A percentile compares a stretch with the other conserved stretches of the same genome.
phyloP scores from a whole-genome alignment of 768 basidiomycete genomes.

The Epithele typhae region DNA sequence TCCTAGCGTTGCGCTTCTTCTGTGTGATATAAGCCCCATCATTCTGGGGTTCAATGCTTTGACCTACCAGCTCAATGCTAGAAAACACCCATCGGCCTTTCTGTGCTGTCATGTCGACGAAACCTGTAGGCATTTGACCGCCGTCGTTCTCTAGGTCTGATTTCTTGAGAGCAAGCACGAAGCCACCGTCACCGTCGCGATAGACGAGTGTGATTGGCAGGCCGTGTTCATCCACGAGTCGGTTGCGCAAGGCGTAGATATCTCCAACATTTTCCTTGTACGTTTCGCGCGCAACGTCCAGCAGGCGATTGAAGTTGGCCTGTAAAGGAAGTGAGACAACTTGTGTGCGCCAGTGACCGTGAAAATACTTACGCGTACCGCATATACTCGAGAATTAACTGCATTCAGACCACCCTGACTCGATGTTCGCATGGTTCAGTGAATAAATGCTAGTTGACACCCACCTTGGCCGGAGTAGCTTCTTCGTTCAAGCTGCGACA shows the following conservation, averaged over 20 bases:
- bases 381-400: conserved; percentile 82
- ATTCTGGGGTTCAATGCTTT: not conserved
- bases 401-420: conserved; percentile 65
- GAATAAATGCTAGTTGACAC: not conserved
- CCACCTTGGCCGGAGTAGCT: conserved; percentile 53
- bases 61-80: conserved; percentile 72
- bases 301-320: conserved; percentile 76
- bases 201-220: conserved; percentile 66
- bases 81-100: conserved; percentile 75
- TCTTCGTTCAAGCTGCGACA: conserved; percentile 71
- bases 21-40: conserved; percentile 25
- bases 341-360: not conserved
- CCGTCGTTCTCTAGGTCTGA: conserved; percentile 41
- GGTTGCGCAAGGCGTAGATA: conserved; percentile 64
- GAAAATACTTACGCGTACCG: conserved; percentile 55
- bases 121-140: conserved; percentile 59
- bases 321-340: conserved; percentile 19
- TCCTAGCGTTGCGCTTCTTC: conserved; percentile 86
- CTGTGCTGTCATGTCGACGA: conserved; percentile 61
- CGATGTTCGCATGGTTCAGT: not conserved
- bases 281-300: conserved; percentile 93
- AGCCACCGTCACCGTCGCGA: conserved; percentile 56
- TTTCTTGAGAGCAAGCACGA: conserved; percentile 70
- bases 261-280: conserved; percentile 92
- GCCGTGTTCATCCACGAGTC: conserved; percentile 55